Evolutionary conservation across 2,329 filamentous ascomycete species (phyloP).

Genomic region (Fusarium paranaense): DNA sequence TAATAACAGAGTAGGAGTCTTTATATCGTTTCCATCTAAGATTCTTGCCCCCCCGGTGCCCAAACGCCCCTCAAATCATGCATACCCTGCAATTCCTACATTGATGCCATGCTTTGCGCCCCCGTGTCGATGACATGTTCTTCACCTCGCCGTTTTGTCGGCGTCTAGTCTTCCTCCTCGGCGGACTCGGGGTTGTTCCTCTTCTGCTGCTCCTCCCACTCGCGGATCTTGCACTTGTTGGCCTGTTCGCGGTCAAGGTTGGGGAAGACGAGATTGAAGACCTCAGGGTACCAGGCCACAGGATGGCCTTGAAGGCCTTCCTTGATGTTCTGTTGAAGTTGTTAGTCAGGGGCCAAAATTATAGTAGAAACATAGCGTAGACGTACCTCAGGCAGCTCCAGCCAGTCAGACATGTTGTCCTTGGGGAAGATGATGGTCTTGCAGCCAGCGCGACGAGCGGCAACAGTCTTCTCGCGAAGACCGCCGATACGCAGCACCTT

Average conservation of each 20-base stretch:
- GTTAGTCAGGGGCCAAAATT: conserved; percentile 13
- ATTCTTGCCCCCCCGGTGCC: conserved; percentile 41
- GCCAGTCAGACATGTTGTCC: conserved; percentile 97
- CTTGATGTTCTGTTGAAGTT: conserved; percentile 86
- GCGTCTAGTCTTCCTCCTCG: conserved; percentile 50
- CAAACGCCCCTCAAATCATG: conserved; percentile 44
- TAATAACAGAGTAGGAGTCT: conserved; percentile 47
- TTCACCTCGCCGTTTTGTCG: not conserved
- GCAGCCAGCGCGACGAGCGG: conserved; percentile 90
- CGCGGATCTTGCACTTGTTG: conserved; percentile 76
- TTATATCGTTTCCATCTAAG: conserved; percentile 46
- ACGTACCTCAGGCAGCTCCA: conserved; percentile 94
- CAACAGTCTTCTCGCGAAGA: conserved; percentile 95
- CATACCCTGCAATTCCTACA: conserved; percentile 15
- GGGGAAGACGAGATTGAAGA: conserved; percentile 92
- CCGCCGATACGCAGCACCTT: conserved; percentile 97
- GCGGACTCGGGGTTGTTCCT: conserved; percentile 51
- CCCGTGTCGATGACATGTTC: conserved; percentile 5
- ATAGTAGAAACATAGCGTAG: not conserved
- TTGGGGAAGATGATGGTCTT: conserved; percentile 94
- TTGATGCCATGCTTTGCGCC: conserved; percentile 4
- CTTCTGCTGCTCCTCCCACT: conserved; percentile 62
- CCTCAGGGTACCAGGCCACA: conserved; percentile 92
- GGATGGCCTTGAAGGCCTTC: conserved; percentile 92
- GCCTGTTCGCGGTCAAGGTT: conserved; percentile 79